Base-by-base conservation (phyloP, 768 basidiomycete species). In the Rhodosporidiobolus sp. region DNA sequence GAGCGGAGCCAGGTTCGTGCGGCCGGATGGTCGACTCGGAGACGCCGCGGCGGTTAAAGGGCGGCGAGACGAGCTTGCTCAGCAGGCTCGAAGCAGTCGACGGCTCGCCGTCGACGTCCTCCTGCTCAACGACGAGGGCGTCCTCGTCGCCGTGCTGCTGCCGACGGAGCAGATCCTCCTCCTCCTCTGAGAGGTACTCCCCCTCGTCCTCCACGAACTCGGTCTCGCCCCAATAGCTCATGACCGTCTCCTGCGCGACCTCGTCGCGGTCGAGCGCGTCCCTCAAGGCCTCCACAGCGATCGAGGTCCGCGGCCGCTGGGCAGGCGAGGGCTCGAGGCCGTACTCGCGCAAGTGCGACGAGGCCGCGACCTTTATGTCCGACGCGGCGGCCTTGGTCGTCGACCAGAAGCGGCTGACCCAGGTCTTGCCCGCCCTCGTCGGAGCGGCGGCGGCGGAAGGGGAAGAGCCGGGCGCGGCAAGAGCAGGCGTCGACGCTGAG, bases 381-480 rank as follows among this genome's bases (percentile, higher is more conserved):
- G 10, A 11, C 20, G 14, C 49, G 22, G 11, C 48, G n/a, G 17
- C 43, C 28, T 46, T 53, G 45, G 50, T 53, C n/a, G 62, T 45
- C 14, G 50, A 43, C 38, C 65, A 67, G 70, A 72, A 72, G 28
- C 70, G 48, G n/a, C 60, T 57, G 17, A 72, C 55, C 70, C 70
- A 72, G 22, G 34, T 61, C 48, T 71, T 71, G 45, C 59, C n/a
- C n/a, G n/a, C n/a, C 61, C 16, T 63, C 65, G 5, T 19, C 48
- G 48, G 17, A 24, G 48, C 46, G 48, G 19, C 38, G 38, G 38
- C 8, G 14, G 8, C 8, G 38, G n/a, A 24, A 32, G 38, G 16
- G 12, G 34, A 24, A n/a, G 9, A 38, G 26, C 26, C 43, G 38
- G 16, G 1, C 24, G 24, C 35, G 38, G 20, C 38, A 4, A 26